Conservation (phyloP, 1,139 yeast species). For the Geotrichum armillariae region DNA sequence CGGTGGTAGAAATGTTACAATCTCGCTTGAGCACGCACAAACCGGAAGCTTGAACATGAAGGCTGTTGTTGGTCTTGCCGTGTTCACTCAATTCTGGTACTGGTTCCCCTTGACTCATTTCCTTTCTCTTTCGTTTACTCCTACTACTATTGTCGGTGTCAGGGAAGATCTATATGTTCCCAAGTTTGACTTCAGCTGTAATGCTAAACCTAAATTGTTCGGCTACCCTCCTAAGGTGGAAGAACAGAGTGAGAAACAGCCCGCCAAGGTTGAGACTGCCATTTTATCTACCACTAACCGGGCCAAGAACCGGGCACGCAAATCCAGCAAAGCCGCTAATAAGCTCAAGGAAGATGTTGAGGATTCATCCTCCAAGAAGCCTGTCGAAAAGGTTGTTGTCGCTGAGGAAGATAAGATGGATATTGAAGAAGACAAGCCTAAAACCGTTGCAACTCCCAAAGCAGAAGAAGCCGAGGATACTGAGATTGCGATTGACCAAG, state of each 20-base stretch:
- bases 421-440: conserved; percentile 37
- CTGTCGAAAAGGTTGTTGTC: conserved; percentile 29
- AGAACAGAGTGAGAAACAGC: conserved; percentile 76
- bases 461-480: conserved; percentile 23
- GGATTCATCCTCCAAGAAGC: conserved; percentile 39
- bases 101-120: conserved; percentile 98
- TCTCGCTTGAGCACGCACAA: conserved; percentile 84
- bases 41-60: conserved; percentile 88
- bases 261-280: conserved; percentile 90
- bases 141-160: conserved; percentile 88
- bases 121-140: conserved; percentile 85
- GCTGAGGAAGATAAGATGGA: conserved; percentile 30
- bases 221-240: conserved; percentile 90
- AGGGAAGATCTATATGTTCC: conserved; percentile 86
- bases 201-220: conserved; percentile 75
- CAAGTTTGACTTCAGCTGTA: conserved; percentile 76
- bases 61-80: conserved; percentile 88
- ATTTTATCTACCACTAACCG: conserved; percentile 90
- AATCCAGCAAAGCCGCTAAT: conserved; percentile 42
- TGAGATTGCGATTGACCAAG: conserved; percentile 25
- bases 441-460: conserved; percentile 22
- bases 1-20: conserved; percentile 98
- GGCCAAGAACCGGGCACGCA: conserved; percentile 90
- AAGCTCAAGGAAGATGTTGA: conserved; percentile 49
- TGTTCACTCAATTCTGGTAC: conserved; percentile 94